Conservation (phyloP, 352 stramenopile species). For the Phytophthora melonis region DNA sequence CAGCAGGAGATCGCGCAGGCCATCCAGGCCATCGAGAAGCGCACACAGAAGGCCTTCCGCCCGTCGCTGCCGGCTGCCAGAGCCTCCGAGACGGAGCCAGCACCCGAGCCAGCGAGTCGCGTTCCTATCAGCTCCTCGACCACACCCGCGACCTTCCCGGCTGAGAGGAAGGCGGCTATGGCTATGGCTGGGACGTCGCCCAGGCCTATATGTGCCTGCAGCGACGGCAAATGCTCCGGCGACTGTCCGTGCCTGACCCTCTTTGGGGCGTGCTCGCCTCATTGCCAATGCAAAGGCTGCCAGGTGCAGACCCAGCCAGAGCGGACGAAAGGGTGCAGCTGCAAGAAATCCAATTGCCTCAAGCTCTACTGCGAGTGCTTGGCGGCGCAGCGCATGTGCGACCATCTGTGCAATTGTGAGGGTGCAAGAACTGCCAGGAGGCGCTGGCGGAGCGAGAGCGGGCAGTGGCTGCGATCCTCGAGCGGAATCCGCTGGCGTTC, state of each 20-base stretch:
- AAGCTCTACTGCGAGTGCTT: constrained; percentile 95
- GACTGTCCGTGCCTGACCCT: constrained; percentile 56
- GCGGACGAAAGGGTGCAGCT: constrained; percentile 91
- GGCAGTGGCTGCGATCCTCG: constrained; percentile 90
- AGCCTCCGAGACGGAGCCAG: constrained; percentile 15
- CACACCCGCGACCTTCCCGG: constrained; percentile 23
- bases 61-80: constrained; percentile 37
- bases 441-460: constrained; percentile 71
- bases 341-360: constrained; percentile 97
- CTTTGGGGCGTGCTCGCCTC: constrained; percentile 46
- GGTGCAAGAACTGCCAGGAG: constrained; percentile 79
- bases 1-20: constrained; percentile 63
- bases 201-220: constrained; percentile 46
- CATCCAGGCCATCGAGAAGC: constrained; percentile 63
- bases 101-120: constrained; percentile 3
- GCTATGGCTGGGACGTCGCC: constrained; percentile 26
- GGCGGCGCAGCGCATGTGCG: constrained; percentile 71
- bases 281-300: constrained; percentile 59
- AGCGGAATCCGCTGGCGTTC: constrained; percentile 95
- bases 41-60: constrained; percentile 57
- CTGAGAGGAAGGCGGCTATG: constrained; percentile 25
- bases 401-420: constrained; percentile 81
- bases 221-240: constrained; percentile 46
- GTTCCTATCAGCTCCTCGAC: neutral
- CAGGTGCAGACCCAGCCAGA: constrained; percentile 43